phyloP scores from a whole-genome alignment of 1,139 yeast species.

The Sugiyamaella pinicola region DNA sequence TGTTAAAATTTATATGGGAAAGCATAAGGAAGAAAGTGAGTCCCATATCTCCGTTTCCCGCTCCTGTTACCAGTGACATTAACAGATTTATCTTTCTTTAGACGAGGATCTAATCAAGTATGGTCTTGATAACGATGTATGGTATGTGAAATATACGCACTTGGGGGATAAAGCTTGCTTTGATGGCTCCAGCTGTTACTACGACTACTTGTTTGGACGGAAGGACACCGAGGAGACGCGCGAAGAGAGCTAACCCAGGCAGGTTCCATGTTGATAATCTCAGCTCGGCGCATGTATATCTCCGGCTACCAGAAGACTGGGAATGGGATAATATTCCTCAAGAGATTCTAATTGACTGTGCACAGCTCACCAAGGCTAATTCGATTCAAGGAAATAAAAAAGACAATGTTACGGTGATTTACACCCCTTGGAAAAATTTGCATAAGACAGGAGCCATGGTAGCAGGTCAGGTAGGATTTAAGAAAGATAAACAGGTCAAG shows the following conservation, averaged over 20 bases:
- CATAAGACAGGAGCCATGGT: conserved; percentile 75
- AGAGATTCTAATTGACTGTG: conserved; percentile 59
- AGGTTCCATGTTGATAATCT: conserved; percentile 76
- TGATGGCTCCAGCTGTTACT: background rate
- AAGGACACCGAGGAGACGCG: too few relatives aligned
- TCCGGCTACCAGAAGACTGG: conserved; percentile 54
- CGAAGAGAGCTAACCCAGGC: background rate
- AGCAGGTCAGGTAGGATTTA: conserved; percentile 79
- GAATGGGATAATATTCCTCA: conserved; percentile 54
- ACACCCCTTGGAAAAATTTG: conserved; percentile 77
- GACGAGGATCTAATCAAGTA: conserved; percentile 70
- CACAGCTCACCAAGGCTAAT: conserved; percentile 78
- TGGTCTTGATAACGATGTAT: conserved; percentile 68
- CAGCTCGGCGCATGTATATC: conserved; percentile 81
- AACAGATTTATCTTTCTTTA: conserved; percentile 23
- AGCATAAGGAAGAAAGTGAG: conserved; percentile 67
- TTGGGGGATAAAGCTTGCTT: background rate
- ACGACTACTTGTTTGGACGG: background rate
- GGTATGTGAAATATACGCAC: conserved; percentile 55
- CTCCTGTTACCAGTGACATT: too few relatives aligned
- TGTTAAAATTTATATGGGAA: conserved; percentile 65
- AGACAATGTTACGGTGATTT: conserved; percentile 67
- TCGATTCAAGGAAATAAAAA: conserved; percentile 78
- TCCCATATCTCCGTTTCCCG: conserved; percentile 2
- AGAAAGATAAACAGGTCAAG: conserved; percentile 58